Conservation (phyloP, 331 rosid genomes). For the Prunus yedoensis region DNA sequence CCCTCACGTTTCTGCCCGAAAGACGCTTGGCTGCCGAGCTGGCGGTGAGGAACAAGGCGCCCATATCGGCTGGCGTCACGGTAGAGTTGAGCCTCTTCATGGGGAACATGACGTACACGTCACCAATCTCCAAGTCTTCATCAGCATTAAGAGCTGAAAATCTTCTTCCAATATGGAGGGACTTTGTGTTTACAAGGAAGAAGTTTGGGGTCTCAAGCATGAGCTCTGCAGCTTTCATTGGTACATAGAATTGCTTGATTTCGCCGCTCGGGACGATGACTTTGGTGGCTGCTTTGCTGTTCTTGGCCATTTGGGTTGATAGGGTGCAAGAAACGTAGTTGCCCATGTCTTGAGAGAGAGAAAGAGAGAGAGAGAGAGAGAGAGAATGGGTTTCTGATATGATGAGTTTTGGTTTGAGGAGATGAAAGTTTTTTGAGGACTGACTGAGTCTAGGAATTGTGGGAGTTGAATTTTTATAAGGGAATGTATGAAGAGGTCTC, state of each 20-base stretch:
- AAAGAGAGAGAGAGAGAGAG: not conserved
- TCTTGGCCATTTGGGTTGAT: slow-evolving; percentile 37
- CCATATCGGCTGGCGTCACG: slow-evolving; percentile 61
- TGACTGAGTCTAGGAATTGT: not conserved
- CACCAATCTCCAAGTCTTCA: slow-evolving; percentile 63
- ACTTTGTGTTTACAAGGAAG: slow-evolving; percentile 56
- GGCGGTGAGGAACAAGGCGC: slow-evolving; percentile 47
- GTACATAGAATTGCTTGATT: slow-evolving; percentile 30
- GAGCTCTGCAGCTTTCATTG: slow-evolving; percentile 66
- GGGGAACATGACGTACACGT: slow-evolving; percentile 62
- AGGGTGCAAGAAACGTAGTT: slow-evolving; percentile 71
- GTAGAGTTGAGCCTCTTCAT: slow-evolving; percentile 66
- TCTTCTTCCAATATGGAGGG: slow-evolving; percentile 52
- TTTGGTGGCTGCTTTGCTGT: slow-evolving; percentile 31
- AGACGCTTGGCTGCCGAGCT: slow-evolving; percentile 35
- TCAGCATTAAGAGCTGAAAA: slow-evolving; percentile 67
- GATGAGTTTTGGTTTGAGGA: not conserved
- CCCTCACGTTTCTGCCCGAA: slow-evolving; percentile 30
- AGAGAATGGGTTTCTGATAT: too few species aligned
- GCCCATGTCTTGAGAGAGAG: slow-evolving; percentile 43
- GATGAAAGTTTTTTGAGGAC: not conserved
- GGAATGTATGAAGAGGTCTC: slow-evolving; percentile 11
- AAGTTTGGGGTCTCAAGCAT: slow-evolving; percentile 77
- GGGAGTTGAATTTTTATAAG: slow-evolving; percentile 2
- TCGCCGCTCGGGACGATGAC: slow-evolving; percentile 73